Base-by-base conservation (phyloP, 208 protist species). In the Leishmania martiniquensis region DNA sequence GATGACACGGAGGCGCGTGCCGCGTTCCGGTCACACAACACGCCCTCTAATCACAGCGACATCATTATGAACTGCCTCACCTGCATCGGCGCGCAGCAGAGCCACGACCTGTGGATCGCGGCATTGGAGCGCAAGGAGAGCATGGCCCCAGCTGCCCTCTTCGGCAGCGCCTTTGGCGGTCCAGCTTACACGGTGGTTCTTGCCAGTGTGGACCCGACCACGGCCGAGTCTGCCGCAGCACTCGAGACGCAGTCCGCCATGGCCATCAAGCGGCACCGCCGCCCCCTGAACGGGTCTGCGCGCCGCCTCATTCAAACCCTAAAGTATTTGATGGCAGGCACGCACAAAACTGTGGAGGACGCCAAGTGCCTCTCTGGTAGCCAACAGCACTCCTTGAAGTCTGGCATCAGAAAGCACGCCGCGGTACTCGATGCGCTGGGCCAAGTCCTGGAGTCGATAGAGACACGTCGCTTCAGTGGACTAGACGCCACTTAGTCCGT, bases 241-340 rank as follows among this genome's bases (percentile, higher is more conserved):
- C 71, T 87, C 20, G n/a, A 17, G 17, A 77, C 59, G 72, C 81
- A 84, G 80, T 45, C 25, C 12, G n/a, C 62, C 2, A 60, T 87
- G 69, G 72, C 72, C 22, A 76, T 67, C 5, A 75, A 76, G 34
- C 47, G 76, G 9, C 79, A 81, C 63, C 73, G 65, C 4, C 75
- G 76, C 13, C 79, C 85, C 9, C 63, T 69, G n/a, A 78, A 87
- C 59, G 78, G 82, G 25, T 86, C 81, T 5, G 76, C 72, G 25
- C 75, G 75, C 45, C 75, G 78, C 4, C 66, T 81, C 22, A 73
- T 84, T 42, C 65, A 65, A n/a, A 25, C n/a, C 13, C 29, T 62
- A 34, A 77, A 77, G 62, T 83, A 76, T 47, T 52, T 75, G 34
- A 72, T 42, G 2, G 79, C 37, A 0, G 73, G 12, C 15, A 39